Conservation (phyloP, 768 basidiomycete genomes). For the Macrolepiota dolichaula region DNA sequence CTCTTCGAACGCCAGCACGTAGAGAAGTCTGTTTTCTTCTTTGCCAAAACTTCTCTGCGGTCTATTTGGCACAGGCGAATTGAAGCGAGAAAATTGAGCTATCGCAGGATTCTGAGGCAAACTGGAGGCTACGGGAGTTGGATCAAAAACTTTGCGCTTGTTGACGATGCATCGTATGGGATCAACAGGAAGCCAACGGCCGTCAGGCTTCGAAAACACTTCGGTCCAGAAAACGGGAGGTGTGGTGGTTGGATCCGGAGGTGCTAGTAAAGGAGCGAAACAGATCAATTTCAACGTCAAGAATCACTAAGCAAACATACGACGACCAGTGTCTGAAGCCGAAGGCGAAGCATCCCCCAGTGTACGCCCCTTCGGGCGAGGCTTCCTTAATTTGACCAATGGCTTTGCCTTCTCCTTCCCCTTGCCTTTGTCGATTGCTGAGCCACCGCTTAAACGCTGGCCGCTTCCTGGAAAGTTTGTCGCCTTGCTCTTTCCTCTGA, state of each 20-base stretch:
- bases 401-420: slow-evolving; percentile 56
- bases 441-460: slow-evolving; percentile 35
- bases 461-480: slow-evolving; percentile 35
- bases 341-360: slow-evolving; percentile 27
- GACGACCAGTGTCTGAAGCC: slow-evolving; percentile 16
- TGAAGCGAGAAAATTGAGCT: slow-evolving; percentile 9
- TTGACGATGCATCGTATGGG: slow-evolving; percentile 79
- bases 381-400: slow-evolving; percentile 55
- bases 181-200: slow-evolving; percentile 91
- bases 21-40: slow-evolving; percentile 81
- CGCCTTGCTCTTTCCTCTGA: slow-evolving; percentile 29
- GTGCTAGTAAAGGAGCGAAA: slow-evolving; percentile 18
- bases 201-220: slow-evolving; percentile 90
- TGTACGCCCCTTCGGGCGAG: slow-evolving; percentile 47
- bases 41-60: slow-evolving; percentile 16
- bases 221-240: slow-evolving; percentile 97
- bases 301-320: slow-evolving; percentile 17
- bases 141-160: slow-evolving; percentile 79
- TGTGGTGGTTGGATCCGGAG: slow-evolving; percentile 54
- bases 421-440: slow-evolving; percentile 47
- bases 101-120: slow-evolving; percentile 10
- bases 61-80: slow-evolving; percentile 9
- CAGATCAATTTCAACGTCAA: neutral
- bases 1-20: slow-evolving; percentile 93
- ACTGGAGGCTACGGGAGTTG: slow-evolving; percentile 34